Conservation (phyloP, 306 rosid genomes). For the Oemleria cerasiformis region DNA sequence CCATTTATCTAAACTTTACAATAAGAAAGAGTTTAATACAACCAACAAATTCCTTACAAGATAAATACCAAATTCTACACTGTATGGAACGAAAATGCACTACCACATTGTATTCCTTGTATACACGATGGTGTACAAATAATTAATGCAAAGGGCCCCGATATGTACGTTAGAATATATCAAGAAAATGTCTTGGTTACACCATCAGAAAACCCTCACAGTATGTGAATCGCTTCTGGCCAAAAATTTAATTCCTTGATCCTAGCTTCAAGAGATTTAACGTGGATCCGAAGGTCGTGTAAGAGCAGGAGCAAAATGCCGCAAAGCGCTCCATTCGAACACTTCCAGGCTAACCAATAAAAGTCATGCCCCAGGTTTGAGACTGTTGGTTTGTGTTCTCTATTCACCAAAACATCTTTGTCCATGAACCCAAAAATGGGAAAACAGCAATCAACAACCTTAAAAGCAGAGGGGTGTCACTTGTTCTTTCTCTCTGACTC, state of each 20-base stretch:
- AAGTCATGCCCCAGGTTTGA: conserved; percentile 15
- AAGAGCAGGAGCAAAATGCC: neutral
- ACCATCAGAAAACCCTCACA: conserved; percentile 12
- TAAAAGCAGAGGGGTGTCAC: conserved; percentile 71
- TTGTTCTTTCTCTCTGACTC: conserved; percentile 59
- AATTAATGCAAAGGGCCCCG: neutral
- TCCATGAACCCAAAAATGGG: conserved; percentile 90
- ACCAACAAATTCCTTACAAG: neutral
- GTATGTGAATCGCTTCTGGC: neutral
- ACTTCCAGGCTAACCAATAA: conserved; percentile 24
- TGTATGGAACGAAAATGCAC: conserved; percentile 1
- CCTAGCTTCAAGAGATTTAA: neutral
- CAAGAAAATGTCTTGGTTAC: neutral
- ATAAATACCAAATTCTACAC: neutral
- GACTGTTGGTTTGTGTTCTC: neutral
- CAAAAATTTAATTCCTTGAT: neutral
- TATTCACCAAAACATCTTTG: conserved; percentile 62
- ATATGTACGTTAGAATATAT: neutral
- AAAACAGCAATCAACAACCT: conserved; percentile 83
- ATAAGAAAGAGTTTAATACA: neutral
- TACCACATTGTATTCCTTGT: neutral
- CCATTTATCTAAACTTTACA: neutral
- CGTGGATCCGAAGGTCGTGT: neutral
- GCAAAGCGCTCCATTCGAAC: conserved; percentile 4
- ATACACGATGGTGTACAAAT: neutral